These are phyloP conservation scores for Trypanosoma avium DNA, from an alignment of 208 protist species.

Conservation along the genomic window DNA sequence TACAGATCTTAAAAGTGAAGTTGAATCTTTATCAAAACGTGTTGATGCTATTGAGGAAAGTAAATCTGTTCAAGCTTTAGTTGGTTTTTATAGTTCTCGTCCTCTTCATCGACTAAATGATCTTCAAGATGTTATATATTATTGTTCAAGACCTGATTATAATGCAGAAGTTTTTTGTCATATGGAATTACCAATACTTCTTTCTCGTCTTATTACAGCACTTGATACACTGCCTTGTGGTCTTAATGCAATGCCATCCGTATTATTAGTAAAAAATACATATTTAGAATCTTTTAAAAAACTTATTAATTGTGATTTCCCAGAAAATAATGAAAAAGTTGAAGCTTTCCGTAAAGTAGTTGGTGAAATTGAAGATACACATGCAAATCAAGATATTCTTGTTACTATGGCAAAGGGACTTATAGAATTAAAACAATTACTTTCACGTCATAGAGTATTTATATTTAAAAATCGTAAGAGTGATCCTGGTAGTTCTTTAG, in stretches of 20 bases:
- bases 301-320: conserved; percentile 70
- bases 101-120: conserved; percentile 52
- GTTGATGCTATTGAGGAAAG: conserved; percentile 62
- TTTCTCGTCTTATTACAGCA: conserved; percentile 61
- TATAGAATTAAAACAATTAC: conserved; percentile 78
- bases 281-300: conserved; percentile 74
- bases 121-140: conserved; percentile 19
- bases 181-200: conserved; percentile 75
- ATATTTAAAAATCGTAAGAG: conserved; percentile 53
- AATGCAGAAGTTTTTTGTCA: conserved; percentile 74
- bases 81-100: conserved; percentile 61
- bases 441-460: conserved; percentile 59
- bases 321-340: conserved; percentile 37
- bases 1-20: conserved; percentile 8
- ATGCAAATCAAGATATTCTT: conserved; percentile 65
- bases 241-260: conserved; percentile 82
- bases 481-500: conserved; percentile 21
- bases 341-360: conserved; percentile 61
- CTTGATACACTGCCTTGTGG: conserved; percentile 84
- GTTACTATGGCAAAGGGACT: conserved; percentile 79
- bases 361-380: conserved; percentile 67
- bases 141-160: conserved; percentile 25
- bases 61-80: conserved; percentile 47
- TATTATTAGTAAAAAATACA: conserved; percentile 65
- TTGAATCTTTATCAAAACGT: conserved; percentile 39